Base-by-base conservation (phyloP, 2,329 filamentous ascomycete genomes). In the Rugonectria rugulosa region DNA sequence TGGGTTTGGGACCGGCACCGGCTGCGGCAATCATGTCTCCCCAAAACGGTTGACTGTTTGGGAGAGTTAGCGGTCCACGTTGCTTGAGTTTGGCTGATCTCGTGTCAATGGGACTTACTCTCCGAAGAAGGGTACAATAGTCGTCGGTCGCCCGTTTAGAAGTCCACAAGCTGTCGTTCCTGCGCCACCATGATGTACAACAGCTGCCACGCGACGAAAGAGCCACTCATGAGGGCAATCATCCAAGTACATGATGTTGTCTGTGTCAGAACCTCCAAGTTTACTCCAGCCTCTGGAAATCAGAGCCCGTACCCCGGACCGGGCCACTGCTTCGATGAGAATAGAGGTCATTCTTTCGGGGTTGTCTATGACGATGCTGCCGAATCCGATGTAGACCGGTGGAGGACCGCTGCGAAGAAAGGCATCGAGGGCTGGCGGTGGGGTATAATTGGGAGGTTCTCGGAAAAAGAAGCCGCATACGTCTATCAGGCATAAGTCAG, bases 221-320 rank as follows among this genome's bases (percentile, higher is more conserved):
- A 91, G 75, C 88, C 88, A 91, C 70, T 91, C 88, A 66, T 91
- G 88, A 0, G 87, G 88, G 0, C 82, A 88, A 61, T 90, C 89
- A 19, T 85, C 88, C 2, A 91, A 77, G 79, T 90, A 83, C 69
- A 81, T 88, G 41, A 91, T 76, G 51, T 84, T 81, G 0, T 88
- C 83, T 2, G 29, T 7, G 0, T 80, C 74, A 6, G 82, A 79
- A 3, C 77, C 79, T 6, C 87, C 88, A 2, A 91, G 74, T 0
- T 85, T 86, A 36, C 88, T 86, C 88, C 88, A 91, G 4, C 88
- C 88, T 67, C 88, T 89, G 2, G 85, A 88, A 0, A 91, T 84
- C 3, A 91, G 72, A 0, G 87, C 88, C 11, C 88, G 80, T 2
- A 88, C 84, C 3, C 88, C 87, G 0, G 86, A 81, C 43, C 77